These are phyloP conservation scores for Cordyceps farinosa DNA, from an alignment of 2,329 filamentous ascomycete species.

Conservation along the genomic window DNA sequence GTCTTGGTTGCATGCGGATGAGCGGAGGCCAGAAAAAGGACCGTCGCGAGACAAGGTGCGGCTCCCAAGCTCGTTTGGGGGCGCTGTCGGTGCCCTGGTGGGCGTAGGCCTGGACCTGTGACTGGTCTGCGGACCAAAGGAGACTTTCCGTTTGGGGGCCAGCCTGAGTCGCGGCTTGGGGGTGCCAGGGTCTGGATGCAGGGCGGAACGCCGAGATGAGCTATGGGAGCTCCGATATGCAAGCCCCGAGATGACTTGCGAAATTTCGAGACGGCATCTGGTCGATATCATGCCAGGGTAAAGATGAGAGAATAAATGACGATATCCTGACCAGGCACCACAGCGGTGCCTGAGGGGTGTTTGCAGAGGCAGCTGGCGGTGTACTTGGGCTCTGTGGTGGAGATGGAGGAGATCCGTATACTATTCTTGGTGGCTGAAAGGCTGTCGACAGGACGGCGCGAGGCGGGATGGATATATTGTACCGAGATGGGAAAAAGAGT, in stretches of 20 bases:
- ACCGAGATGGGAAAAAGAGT: constrained; percentile 7
- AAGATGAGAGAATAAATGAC: not conserved
- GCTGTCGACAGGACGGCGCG: not conserved
- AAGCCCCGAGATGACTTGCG: not conserved
- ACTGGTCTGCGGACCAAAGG: constrained; percentile 13
- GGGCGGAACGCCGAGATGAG: constrained; percentile 12
- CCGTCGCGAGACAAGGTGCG: not conserved
- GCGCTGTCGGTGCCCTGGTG: not conserved
- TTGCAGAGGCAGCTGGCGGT: not conserved
- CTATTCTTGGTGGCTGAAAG: constrained; percentile 11
- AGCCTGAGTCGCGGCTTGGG: not conserved
- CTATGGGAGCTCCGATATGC: not conserved
- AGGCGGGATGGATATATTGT: not conserved
- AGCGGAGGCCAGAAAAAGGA: constrained; percentile 7
- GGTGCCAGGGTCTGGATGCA: constrained; percentile 2
- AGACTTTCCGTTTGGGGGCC: constrained; percentile 3
- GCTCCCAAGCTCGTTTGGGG: not conserved
- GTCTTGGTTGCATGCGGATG: not conserved
- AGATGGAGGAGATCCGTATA: not conserved
- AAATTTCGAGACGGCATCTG: not conserved
- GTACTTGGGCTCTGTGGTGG: not conserved
- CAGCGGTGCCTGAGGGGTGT: not conserved
- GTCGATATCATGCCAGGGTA: not conserved
- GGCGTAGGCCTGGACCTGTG: constrained; percentile 3
- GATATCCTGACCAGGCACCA: not conserved